Evolutionary conservation across 2,329 filamentous ascomycete genomes (phyloP).

Genomic region (Talaromyces sp.): DNA sequence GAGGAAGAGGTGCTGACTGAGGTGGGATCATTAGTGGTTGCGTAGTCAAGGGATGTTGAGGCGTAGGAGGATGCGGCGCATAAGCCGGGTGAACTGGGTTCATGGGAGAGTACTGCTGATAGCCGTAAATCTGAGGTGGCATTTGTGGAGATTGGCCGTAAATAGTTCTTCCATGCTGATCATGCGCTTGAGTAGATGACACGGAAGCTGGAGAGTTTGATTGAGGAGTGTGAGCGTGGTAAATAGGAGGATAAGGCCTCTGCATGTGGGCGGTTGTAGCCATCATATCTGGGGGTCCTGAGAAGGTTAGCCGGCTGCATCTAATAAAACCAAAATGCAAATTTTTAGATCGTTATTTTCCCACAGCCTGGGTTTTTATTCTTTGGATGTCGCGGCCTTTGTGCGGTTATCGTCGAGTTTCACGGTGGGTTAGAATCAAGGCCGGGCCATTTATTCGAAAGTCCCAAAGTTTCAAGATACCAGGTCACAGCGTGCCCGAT

Average conservation of each 20-base stretch:
- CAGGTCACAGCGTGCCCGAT: background rate
- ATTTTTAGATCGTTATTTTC: background rate
- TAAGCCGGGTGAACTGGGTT: constrained; percentile 54
- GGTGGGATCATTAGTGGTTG: constrained; percentile 52
- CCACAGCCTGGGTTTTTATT: background rate
- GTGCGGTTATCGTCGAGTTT: background rate
- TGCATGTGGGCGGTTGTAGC: constrained; percentile 61
- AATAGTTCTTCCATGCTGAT: constrained; percentile 76
- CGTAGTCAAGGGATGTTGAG: constrained; percentile 54
- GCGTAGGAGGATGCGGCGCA: constrained; percentile 50
- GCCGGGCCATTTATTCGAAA: background rate
- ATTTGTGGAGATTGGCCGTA: constrained; percentile 81
- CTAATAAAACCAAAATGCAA: background rate
- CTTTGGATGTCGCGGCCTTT: constrained; percentile 34
- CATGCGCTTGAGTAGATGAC: constrained; percentile 81
- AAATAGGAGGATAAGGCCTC: constrained; percentile 80
- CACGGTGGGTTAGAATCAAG: background rate
- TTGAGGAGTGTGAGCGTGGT: constrained; percentile 91
- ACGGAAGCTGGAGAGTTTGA: constrained; percentile 93
- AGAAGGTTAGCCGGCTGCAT: constrained; percentile 4
- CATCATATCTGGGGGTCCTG: constrained; percentile 67
- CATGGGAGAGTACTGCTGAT: constrained; percentile 53
- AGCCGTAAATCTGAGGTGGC: constrained; percentile 79
- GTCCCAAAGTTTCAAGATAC: background rate
- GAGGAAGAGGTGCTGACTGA: constrained; percentile 30